phyloP scores from a whole-genome alignment of 768 basidiomycete species.

The Pisolithus orientalis region DNA sequence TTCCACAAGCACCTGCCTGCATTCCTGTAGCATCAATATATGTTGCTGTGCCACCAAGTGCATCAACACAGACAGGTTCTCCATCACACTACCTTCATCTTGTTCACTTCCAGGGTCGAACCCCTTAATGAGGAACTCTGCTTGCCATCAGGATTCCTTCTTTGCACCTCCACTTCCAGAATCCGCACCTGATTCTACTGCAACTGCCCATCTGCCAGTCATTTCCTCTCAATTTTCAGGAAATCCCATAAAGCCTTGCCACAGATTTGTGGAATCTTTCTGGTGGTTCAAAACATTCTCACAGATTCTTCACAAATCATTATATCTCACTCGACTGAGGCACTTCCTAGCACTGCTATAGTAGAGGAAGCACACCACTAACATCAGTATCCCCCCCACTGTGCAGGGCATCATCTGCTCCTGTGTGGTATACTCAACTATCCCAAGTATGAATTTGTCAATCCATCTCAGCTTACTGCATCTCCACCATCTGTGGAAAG shows the following conservation, averaged over 20 bases:
- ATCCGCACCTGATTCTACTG: not conserved
- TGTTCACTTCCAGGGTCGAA: slow-evolving; percentile 24
- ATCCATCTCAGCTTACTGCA: slow-evolving; percentile 41
- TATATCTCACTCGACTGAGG: slow-evolving; percentile 19
- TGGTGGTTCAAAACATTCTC: slow-evolving; percentile 29
- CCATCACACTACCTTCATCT: slow-evolving; percentile 6
- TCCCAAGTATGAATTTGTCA: slow-evolving; percentile 40
- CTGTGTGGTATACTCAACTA: slow-evolving; percentile 18
- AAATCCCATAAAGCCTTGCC: slow-evolving; percentile 12
- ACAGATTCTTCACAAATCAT: slow-evolving; percentile 24
- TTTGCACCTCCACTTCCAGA: not conserved
- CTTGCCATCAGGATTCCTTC: slow-evolving; percentile 4
- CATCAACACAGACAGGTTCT: slow-evolving; percentile 8
- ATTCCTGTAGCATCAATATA: slow-evolving; percentile 30
- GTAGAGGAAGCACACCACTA: slow-evolving; percentile 12
- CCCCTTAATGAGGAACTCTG: slow-evolving; percentile 16
- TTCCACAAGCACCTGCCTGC: slow-evolving; percentile 44
- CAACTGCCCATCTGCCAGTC: not conserved
- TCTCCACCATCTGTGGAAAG: slow-evolving; percentile 35
- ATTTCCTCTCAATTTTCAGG: not conserved
- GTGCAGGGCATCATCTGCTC: slow-evolving; percentile 24
- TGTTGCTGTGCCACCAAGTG: slow-evolving; percentile 8
- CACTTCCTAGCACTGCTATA: slow-evolving; percentile 25
- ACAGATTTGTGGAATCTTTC: slow-evolving; percentile 18
- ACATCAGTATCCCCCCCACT: slow-evolving; percentile 17